Base-by-base conservation (phyloP, 2,329 filamentous ascomycete species). In the Penicillium sp. region DNA sequence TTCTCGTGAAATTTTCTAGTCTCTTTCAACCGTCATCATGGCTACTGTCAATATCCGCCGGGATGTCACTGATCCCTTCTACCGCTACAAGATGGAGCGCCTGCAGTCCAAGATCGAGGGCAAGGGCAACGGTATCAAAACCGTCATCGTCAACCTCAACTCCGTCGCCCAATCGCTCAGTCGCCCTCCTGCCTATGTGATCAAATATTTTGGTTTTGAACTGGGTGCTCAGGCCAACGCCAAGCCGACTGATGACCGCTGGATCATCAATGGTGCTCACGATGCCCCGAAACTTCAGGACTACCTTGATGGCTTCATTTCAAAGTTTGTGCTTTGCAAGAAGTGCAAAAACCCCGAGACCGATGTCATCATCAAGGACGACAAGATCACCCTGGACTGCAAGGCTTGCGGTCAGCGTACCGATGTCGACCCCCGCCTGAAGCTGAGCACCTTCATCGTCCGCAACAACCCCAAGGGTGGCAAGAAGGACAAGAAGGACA, bases 51-150 rank as follows among this genome's bases (percentile, higher is more conserved):
- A 98, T 73, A 89, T 96, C 72, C 89, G 89, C 71, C 87, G 86
- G 71, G 90, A 96, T 84, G 84, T 95, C 74, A 84, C 83, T 76
- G 92, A 98, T 74, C 84, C 84, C 72, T 98, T 95, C 81, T 98
- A 98, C 75, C 92, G 92, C 69, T 98, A 98, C 82, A 98, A 98
- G 81, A 98, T 98, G 92, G 92, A 96, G 75, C 84, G 82, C 59
- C 75, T 98, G 65, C 87, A 94, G 76, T 95, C 92, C 68, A 98
- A 98, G 78, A 93, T 98, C 59, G 92, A 98, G 74, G 92, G 92
- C 72, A 98, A 98, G 73, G 92, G 92, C 55, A 98, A 98, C 74
- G 92, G 92, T 64, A 98, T 98, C 80, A 98, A 98, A 77, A 98
- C 77, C 58, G 92, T 98, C 61, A 83, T 98, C 57, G 87, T 94